Evolutionary conservation across 2,329 filamentous ascomycete genomes (phyloP).

Genomic region (Fusarium buharicum): DNA sequence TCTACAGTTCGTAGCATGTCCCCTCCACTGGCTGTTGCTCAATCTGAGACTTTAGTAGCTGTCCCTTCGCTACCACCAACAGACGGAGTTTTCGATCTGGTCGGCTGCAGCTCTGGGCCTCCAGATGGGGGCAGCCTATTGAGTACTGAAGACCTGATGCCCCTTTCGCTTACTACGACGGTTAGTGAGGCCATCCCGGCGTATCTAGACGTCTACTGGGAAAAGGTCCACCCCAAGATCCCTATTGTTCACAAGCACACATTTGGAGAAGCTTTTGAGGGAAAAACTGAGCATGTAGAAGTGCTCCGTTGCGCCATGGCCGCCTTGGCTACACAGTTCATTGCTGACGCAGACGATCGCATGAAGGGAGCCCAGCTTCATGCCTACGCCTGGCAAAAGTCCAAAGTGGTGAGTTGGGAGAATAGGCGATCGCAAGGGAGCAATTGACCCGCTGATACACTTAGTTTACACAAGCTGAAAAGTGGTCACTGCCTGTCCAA

Average conservation of each 20-base stretch:
- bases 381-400: conserved; percentile 61
- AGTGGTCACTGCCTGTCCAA: conserved; percentile 62
- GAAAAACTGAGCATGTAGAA: conserved; percentile 51
- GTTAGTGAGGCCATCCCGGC: conserved; percentile 58
- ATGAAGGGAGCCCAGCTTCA: conserved; percentile 62
- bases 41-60: conserved; percentile 62
- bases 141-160: conserved; percentile 40
- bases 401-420: conserved; percentile 58
- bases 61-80: conserved; percentile 54
- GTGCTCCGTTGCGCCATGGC: conserved; percentile 66
- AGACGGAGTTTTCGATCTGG: conserved; percentile 49
- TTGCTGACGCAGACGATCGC: conserved; percentile 61
- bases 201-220: conserved; percentile 66
- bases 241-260: conserved; percentile 63
- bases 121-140: conserved; percentile 53
- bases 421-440: conserved; percentile 1
- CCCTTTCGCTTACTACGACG: conserved; percentile 52
- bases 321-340: conserved; percentile 64
- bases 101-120: conserved; percentile 55
- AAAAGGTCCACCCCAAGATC: conserved; percentile 58
- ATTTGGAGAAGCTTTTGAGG: conserved; percentile 52
- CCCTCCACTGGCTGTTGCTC: conserved; percentile 58
- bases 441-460: conserved; percentile 32
- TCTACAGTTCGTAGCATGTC: conserved; percentile 62
- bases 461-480: conserved; percentile 53